Base-by-base conservation (phyloP, 78 protist species). In the Mantamonas sphyraenae region DNA sequence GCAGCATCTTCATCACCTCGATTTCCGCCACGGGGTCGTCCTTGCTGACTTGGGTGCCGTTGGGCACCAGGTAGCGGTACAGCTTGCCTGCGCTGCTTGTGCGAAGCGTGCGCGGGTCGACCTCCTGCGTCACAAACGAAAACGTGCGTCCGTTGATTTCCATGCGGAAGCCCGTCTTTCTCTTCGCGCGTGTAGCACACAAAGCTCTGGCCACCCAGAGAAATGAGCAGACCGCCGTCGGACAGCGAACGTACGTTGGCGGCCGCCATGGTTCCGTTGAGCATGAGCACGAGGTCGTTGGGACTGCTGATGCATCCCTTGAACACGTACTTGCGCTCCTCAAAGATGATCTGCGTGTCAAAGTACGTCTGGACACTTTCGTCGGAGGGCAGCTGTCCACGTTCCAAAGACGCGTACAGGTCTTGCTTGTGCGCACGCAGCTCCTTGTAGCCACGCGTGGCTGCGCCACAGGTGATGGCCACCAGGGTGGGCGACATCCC, bases 1-100 rank as follows among this genome's bases (percentile, higher is more conserved):
- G 72, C 80, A 76, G 62, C 98, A 95, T 95, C 84, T 95, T 95
- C 98, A 95, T 95, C 34, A 89, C 95, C 67, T 95, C 98, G 53
- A 90, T 73, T 65, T 95, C 96, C 8, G 88, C 93, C 47, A 34
- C 80, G 8, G 95, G 71, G 19, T 75, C 40, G 59, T 89, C 90
- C 30, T 76, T 76, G n/a, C 59, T 51, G 28, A 91, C 91, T 31
- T 80, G 77, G 17, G 83, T 64, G 34, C 93, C 93, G 30, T 95
- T 92, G 4, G 43, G 80, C 2, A 87, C 92, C 5, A 93, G 68
- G 51, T 55, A 84, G 20, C 94, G 80, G 37, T 89, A 87, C 20
- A 95, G 65, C 77, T 93, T 93, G 64, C 98, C 98, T 3, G 95
- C 84, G 53, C 87, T 73, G 38, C 73, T 42, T 8, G 96, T 39